Percentiles rank a stretch among this genome's conserved stretches.
These are phyloP conservation scores for Aleurites moluccanus DNA, from an alignment of 441 rosid genomes.

Conservation along the genomic window DNA sequence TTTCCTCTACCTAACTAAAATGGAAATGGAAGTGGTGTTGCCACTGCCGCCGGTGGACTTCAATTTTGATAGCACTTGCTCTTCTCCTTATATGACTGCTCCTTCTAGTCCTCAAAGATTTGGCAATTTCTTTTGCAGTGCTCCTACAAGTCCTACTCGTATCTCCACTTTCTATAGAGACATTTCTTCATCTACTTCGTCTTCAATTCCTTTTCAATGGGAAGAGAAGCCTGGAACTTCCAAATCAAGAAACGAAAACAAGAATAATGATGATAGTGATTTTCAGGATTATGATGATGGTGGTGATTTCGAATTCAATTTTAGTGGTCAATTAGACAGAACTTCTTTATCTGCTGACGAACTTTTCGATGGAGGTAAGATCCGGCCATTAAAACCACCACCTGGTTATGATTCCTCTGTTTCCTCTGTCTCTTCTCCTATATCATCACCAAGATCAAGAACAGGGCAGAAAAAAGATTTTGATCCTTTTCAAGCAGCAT, in stretches of 20 bases:
- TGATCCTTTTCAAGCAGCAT: conserved; percentile 39
- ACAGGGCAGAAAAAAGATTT: conserved; percentile 32
- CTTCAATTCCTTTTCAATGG: conserved; percentile 45
- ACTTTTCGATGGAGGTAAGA: conserved; percentile 83
- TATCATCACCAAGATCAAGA: conserved; percentile 38
- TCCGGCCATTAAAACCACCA: conserved; percentile 62
- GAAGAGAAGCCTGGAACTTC: conserved; percentile 48
- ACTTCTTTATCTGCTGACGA: conserved; percentile 78
- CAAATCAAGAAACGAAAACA: conserved; percentile 32
- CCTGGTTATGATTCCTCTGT: conserved; percentile 37
- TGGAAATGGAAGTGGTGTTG: conserved; percentile 56
- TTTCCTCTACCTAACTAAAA: not conserved
- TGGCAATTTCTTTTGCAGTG: conserved; percentile 59
- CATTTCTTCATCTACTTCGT: conserved; percentile 21
- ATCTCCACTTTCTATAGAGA: conserved; percentile 27
- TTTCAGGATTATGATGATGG: conserved; percentile 10
- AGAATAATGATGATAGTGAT: not conserved
- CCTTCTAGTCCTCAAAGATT: conserved; percentile 83
- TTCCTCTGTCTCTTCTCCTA: conserved; percentile 39
- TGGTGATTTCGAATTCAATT: conserved; percentile 73
- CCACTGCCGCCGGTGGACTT: conserved; percentile 45
- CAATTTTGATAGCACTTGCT: conserved; percentile 66
- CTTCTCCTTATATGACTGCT: conserved; percentile 91
- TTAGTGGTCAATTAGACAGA: conserved; percentile 74
- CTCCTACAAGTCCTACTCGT: conserved; percentile 65